These are phyloP conservation scores for Kwoniella dendrophila DNA, from an alignment of 768 basidiomycete species.

Conservation along the genomic window DNA sequence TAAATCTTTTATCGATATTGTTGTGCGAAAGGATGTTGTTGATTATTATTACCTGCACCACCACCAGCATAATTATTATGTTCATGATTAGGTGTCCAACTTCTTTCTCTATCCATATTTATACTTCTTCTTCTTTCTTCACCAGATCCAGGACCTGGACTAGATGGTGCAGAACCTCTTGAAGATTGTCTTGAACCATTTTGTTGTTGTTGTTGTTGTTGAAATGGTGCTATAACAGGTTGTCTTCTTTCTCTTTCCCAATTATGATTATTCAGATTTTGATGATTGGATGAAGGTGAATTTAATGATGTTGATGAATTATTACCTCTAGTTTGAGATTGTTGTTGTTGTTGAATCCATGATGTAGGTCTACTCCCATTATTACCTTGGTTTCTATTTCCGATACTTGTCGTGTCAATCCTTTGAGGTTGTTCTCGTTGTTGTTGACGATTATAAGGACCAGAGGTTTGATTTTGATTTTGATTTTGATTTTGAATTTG, in stretches of 20 bases:
- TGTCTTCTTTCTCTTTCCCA: slow-evolving; percentile 17
- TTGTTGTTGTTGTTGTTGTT: neutral
- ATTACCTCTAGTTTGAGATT: neutral
- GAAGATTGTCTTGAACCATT: slow-evolving; percentile 31
- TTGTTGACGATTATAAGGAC: too few relatives aligned
- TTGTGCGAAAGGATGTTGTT: slow-evolving; percentile 15
- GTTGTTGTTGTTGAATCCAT: slow-evolving; percentile 24
- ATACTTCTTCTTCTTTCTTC: slow-evolving; percentile 31
- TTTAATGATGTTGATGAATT: slow-evolving; percentile 23
- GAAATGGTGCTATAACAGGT: too few relatives aligned
- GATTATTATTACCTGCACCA: neutral
- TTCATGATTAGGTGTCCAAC: slow-evolving; percentile 35
- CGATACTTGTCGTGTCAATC: too few relatives aligned
- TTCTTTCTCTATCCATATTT: slow-evolving; percentile 41
- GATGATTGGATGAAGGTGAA: neutral
- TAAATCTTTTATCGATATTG: neutral
- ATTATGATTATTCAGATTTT: neutral
- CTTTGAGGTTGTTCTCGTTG: too few relatives aligned
- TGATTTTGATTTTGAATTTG: too few relatives aligned
- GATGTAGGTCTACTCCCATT: slow-evolving; percentile 20
- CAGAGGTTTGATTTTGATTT: too few relatives aligned
- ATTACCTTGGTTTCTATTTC: too few relatives aligned
- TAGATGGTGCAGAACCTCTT: slow-evolving; percentile 38
- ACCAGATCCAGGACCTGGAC: slow-evolving; percentile 43
- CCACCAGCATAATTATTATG: neutral